Evolutionary conservation across 108 stramenopile genomes (phyloP).

Genomic region (Nitzschia palea): DNA sequence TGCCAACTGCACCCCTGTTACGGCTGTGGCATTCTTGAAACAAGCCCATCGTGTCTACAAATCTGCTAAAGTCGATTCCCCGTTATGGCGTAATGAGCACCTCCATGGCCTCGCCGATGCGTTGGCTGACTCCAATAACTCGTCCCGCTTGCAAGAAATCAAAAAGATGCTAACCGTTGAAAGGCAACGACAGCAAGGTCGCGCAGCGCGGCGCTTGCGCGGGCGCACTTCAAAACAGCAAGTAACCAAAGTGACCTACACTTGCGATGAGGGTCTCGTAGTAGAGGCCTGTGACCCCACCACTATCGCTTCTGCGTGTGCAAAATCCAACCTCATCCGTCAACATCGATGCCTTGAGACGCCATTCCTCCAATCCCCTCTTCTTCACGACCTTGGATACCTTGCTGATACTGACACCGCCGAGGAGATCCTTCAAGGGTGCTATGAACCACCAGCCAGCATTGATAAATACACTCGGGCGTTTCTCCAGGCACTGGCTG

Average conservation of each 20-base stretch:
- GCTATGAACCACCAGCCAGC: not conserved
- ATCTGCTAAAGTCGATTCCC: not conserved
- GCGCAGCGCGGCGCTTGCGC: slow-evolving; percentile 1
- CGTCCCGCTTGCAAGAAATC: not conserved
- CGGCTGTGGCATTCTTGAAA: not conserved
- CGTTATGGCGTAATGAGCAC: not conserved
- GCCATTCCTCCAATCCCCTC: not conserved
- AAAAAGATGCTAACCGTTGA: not conserved
- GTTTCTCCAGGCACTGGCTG: not conserved
- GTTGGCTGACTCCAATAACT: not conserved
- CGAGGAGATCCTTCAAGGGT: not conserved
- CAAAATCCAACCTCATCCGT: not conserved
- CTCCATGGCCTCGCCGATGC: not conserved
- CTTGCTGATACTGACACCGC: not conserved
- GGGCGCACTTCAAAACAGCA: not conserved
- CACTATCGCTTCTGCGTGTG: not conserved
- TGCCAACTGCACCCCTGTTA: not conserved
- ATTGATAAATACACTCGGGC: not conserved
- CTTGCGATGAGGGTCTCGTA: not conserved
- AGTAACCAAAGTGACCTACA: not conserved
- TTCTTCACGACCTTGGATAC: not conserved
- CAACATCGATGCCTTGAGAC: not conserved
- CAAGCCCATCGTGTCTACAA: not conserved
- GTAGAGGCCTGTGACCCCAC: not conserved
- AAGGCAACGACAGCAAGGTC: not conserved